phyloP scores from a whole-genome alignment of 441 rosid genomes.

The Corymbia citriodora region DNA sequence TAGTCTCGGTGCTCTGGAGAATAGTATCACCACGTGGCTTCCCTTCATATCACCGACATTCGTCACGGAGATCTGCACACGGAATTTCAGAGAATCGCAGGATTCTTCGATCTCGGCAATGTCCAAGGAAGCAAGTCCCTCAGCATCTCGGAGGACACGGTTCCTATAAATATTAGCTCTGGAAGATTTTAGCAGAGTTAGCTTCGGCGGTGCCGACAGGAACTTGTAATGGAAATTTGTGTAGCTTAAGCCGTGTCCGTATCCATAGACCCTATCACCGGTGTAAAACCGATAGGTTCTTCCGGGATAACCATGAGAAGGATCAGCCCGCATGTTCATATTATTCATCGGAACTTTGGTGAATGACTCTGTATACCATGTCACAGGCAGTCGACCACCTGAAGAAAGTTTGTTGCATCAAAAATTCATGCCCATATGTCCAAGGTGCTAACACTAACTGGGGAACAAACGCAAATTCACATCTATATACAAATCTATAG shows the following conservation, averaged over 20 bases:
- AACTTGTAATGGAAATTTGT: conserved; percentile 46
- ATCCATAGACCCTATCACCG: conserved; percentile 54
- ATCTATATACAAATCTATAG: not conserved
- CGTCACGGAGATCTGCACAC: conserved; percentile 33
- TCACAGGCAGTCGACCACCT: conserved; percentile 70
- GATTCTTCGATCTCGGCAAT: conserved; percentile 27
- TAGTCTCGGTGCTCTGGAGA: conserved; percentile 39
- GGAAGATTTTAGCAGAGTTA: conserved; percentile 29
- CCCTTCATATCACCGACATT: conserved; percentile 67
- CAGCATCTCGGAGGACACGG: conserved; percentile 24
- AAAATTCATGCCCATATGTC: not conserved
- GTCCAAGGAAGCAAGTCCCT: conserved; percentile 17
- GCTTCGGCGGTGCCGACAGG: conserved; percentile 47
- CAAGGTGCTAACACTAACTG: not conserved
- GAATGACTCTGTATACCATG: conserved; percentile 69
- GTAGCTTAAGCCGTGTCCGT: conserved; percentile 85
- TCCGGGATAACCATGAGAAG: conserved; percentile 56
- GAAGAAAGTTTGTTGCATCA: not conserved
- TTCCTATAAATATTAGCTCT: conserved; percentile 25
- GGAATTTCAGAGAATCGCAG: conserved; percentile 50
- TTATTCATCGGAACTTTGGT: conserved; percentile 49
- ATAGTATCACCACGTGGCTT: conserved; percentile 69
- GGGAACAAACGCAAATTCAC: not conserved
- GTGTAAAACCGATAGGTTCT: conserved; percentile 73
- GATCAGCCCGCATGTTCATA: conserved; percentile 61